A percentile compares a stretch with the other conserved stretches of the same genome.
phyloP scores from a whole-genome alignment of 768 basidiomycete species.

The Phaffia australis region DNA sequence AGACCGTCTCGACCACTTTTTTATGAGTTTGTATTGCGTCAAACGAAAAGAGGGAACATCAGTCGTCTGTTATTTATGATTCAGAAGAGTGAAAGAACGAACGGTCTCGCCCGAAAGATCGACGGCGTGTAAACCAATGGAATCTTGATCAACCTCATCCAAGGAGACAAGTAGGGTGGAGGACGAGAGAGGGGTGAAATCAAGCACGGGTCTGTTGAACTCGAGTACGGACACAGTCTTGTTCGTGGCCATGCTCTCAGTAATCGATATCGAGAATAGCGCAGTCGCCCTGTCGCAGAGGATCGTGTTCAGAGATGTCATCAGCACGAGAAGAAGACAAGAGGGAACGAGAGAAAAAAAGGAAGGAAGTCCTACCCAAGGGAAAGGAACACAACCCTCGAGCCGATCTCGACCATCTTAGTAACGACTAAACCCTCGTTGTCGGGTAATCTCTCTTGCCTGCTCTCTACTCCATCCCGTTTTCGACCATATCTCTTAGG shows the following conservation, averaged over 20 bases:
- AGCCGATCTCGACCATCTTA: slow-evolving; percentile 45
- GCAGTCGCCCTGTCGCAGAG: slow-evolving; percentile 51
- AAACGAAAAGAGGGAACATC: slow-evolving; percentile 2
- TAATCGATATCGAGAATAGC: slow-evolving; percentile 47
- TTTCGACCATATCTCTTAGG: slow-evolving; percentile 30
- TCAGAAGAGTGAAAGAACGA: neutral
- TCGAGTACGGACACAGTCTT: slow-evolving; percentile 42
- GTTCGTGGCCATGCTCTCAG: slow-evolving; percentile 28
- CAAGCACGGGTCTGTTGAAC: slow-evolving; percentile 51
- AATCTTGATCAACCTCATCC: slow-evolving; percentile 36
- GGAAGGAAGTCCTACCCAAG: slow-evolving; percentile 51
- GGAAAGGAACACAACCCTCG: slow-evolving; percentile 46
- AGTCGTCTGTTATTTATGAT: too few relatives aligned
- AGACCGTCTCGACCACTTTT: too few relatives aligned
- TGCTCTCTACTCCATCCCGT: slow-evolving; percentile 27
- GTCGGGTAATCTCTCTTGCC: slow-evolving; percentile 20
- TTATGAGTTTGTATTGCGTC: neutral
- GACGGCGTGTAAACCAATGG: too few relatives aligned
- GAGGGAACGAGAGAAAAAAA: neutral
- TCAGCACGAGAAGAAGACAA: neutral
- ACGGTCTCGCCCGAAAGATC: too few relatives aligned
- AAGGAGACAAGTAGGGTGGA: slow-evolving; percentile 44
- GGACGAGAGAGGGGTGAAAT: slow-evolving; percentile 43
- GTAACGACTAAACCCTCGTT: slow-evolving; percentile 47
- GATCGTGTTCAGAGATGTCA: neutral